These are phyloP conservation scores for Verticillium klebahnii DNA, from an alignment of 2,329 filamentous ascomycete genomes.

Conservation along the genomic window DNA sequence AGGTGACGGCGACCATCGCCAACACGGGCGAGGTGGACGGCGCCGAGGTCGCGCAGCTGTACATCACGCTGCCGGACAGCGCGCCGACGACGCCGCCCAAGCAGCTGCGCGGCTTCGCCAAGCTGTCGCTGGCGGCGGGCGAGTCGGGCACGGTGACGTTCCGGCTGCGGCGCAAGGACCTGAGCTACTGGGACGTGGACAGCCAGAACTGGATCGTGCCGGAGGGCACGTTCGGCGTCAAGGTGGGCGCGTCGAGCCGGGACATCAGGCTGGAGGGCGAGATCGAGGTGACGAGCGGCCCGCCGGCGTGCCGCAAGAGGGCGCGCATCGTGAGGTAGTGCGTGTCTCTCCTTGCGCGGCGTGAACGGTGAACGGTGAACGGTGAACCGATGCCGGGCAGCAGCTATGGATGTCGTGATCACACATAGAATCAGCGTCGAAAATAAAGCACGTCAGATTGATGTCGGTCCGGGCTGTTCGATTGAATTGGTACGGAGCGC, in stretches of 20 bases:
- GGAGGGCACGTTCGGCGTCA: slow-evolving; percentile 34
- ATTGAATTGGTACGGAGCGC: neutral
- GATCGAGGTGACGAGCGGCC: slow-evolving; percentile 5
- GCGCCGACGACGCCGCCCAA: slow-evolving; percentile 40
- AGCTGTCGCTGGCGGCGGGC: slow-evolving; percentile 47
- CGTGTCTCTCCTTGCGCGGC: too few relatives aligned
- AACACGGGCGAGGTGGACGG: slow-evolving; percentile 61
- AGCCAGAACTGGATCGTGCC: slow-evolving; percentile 57
- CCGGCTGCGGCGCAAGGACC: slow-evolving; percentile 53
- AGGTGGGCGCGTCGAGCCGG: slow-evolving; percentile 40
- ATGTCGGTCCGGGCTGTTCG: neutral
- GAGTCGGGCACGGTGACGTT: slow-evolving; percentile 45
- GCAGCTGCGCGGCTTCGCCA: slow-evolving; percentile 64
- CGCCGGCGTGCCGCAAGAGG: neutral
- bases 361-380: too few relatives aligned
- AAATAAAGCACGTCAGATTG: neutral
- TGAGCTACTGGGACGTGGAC: slow-evolving; percentile 62
- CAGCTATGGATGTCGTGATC: neutral
- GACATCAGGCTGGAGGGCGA: slow-evolving; percentile 35
- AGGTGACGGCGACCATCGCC: slow-evolving; percentile 54
- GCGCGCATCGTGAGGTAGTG: neutral
- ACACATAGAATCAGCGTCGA: neutral
- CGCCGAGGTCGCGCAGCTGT: slow-evolving; percentile 64
- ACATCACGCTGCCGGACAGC: slow-evolving; percentile 37
- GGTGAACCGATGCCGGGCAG: too few relatives aligned